These are phyloP conservation scores for Neostapfia colusana DNA, from an alignment of 176 grass and related monocot genomes.

Conservation along the genomic window DNA sequence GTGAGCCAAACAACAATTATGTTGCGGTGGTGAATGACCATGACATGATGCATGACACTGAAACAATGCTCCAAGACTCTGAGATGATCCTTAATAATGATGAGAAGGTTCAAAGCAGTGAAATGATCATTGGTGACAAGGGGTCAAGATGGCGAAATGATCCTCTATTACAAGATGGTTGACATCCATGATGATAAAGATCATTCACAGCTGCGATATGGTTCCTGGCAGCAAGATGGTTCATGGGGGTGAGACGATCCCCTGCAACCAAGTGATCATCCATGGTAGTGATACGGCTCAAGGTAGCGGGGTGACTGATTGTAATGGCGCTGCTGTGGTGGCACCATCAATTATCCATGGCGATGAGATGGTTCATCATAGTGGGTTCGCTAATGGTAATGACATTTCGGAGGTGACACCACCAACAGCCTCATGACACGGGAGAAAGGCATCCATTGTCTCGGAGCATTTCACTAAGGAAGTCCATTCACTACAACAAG, in stretches of 20 bases:
- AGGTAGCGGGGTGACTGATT: neutral
- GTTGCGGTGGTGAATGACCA: neutral
- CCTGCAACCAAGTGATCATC: neutral
- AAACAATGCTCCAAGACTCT: neutral
- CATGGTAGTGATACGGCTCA: neutral
- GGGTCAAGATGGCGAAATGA: slow-evolving; percentile 1
- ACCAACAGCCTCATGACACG: slow-evolving; percentile 25
- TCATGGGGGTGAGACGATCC: neutral
- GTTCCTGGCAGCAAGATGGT: neutral
- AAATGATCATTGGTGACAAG: neutral
- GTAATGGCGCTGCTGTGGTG: neutral
- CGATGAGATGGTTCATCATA: neutral
- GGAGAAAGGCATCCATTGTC: slow-evolving; percentile 60
- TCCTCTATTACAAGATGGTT: slow-evolving; percentile 5
- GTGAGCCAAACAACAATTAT: neutral
- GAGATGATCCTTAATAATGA: neutral
- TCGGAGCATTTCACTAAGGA: slow-evolving; percentile 64
- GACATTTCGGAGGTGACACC: slow-evolving; percentile 30
- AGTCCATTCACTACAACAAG: too few species aligned
- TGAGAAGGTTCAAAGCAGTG: neutral
- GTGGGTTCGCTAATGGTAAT: neutral
- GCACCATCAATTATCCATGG: neutral
- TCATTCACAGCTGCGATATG: neutral
- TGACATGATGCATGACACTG: neutral
- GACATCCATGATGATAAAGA: slow-evolving; percentile 4